Evolutionary conservation across 768 basidiomycete species (phyloP), one percentile per base, ranked within the genome.

Genomic region (Lactifluus subvellereus): DNA sequence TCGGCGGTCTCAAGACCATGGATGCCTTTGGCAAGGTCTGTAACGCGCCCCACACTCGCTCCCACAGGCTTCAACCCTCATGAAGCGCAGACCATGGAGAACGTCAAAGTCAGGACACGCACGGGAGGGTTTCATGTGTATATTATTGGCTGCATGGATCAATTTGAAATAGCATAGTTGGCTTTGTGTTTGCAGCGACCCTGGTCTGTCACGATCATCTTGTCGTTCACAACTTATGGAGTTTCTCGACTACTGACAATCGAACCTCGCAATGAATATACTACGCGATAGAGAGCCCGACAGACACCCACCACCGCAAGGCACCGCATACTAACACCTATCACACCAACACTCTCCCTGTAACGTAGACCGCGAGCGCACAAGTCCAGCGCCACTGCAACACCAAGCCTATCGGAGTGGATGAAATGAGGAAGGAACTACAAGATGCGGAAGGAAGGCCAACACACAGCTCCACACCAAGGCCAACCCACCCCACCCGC

Each of bases 1-100:
- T 92, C 71, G 82, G 80, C 54, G 81, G 80, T 68, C 81, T 98
- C 70, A 94, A 91, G 74, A 92, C 94, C 72, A 82, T 98, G 58
- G 97, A 99, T 80, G 97, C 96, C 76, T 99, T 99, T 81, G 97
- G 96, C 66, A 99, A 98, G 88, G 96, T 96, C 71, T 68, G 80
- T 69, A 59, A 16, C 14, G 27, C 35, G 16, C 32, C 1, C 9
- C 30, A 40, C 22, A 14, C n/a, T 37, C 13, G 18, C 53, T 9
- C 30, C 27, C 35, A 10, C 47, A 3, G 5, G 6, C 5, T 50
- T 18, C 2, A 48, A 49, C 30, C 38, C 38, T 49, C 50, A 50
- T 42, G 16, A 54, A 27, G 20, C 27, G 5, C 70, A 99, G 96
- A 99, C 97, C 42, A 92, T 92, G 74, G 97, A 98, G 72, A 97